A percentile compares a stretch with the other conserved stretches of the same genome.
phyloP scores from a whole-genome alignment of 768 basidiomycete species.

The Mycena amicta region DNA sequence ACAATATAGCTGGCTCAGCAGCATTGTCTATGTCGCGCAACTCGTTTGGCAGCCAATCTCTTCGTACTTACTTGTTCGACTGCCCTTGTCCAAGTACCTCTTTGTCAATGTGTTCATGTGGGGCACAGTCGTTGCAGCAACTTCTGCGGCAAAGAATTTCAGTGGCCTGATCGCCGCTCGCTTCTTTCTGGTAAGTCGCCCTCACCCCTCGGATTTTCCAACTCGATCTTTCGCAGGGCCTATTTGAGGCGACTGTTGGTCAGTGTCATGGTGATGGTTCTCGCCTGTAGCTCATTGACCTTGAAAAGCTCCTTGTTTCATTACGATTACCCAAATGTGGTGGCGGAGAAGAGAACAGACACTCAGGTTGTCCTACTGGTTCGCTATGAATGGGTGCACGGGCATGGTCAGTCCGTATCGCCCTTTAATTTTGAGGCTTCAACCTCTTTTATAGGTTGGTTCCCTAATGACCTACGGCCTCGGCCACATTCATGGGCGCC shows the following conservation, averaged over 20 bases:
- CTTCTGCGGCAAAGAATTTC: slow-evolving; percentile 43
- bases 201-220: no score
- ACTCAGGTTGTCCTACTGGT: slow-evolving; percentile 44
- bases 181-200: slow-evolving; percentile 47
- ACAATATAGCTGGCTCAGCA: slow-evolving; percentile 48
- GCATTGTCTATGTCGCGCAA: slow-evolving; percentile 48
- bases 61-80: slow-evolving; percentile 41
- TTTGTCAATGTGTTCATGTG: slow-evolving; percentile 44
- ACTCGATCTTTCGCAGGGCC: no score
- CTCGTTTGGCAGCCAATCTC: slow-evolving; percentile 47
- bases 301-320: slow-evolving; percentile 46
- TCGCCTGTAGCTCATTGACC: background rate
- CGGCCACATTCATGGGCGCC: slow-evolving; percentile 39
- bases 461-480: slow-evolving; percentile 46
- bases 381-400: slow-evolving; percentile 45
- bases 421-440: background rate
- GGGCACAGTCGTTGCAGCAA: slow-evolving; percentile 42
- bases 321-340: slow-evolving; percentile 54
- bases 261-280: no score
- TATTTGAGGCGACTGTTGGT: slow-evolving; percentile 50
- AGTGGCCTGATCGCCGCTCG: slow-evolving; percentile 41
- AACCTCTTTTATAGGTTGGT: slow-evolving; percentile 31
- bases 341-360: slow-evolving; percentile 53
- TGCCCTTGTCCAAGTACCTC: slow-evolving; percentile 43
- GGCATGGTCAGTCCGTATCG: slow-evolving; percentile 33